These are phyloP conservation scores for Cyathus olla DNA, from an alignment of 1,284 basidiomycete genomes.

Conservation along the genomic window DNA sequence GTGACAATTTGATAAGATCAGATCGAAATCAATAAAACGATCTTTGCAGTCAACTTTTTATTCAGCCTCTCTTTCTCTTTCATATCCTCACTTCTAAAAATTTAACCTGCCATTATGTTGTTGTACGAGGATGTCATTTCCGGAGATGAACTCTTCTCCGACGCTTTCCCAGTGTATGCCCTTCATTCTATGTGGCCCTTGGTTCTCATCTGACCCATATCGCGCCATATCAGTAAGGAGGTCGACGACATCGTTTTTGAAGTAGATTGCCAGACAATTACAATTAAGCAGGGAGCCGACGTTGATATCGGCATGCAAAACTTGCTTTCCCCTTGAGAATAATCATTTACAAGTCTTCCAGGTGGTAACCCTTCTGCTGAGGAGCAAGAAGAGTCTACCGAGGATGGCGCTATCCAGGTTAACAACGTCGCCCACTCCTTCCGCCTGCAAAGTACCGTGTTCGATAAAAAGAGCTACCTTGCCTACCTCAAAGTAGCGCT, in stretches of 20 bases:
- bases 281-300: constrained; percentile 81
- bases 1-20: constrained; percentile 23
- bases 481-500: constrained; percentile 85
- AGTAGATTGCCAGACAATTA: constrained; percentile 87
- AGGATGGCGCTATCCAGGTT: constrained; percentile 81
- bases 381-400: constrained; percentile 87
- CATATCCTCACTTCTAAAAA: constrained; percentile 34
- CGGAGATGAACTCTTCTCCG: constrained; percentile 95
- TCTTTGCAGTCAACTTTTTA: constrained; percentile 12
- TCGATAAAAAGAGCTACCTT: constrained; percentile 95
- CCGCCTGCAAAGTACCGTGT: constrained; percentile 86
- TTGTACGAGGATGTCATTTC: constrained; percentile 83
- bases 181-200: constrained; percentile 5
- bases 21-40: constrained; percentile 34
- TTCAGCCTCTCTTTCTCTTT: constrained; percentile 17
- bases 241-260: constrained; percentile 92
- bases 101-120: constrained; percentile 66
- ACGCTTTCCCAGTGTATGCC: constrained; percentile 88
- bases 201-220: constrained; percentile 8
- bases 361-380: constrained; percentile 94
- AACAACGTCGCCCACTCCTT: constrained; percentile 97
- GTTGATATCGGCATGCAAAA: constrained; percentile 87
- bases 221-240: constrained; percentile 66
- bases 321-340: neutral
- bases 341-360: constrained; percentile 37